phyloP scores from a whole-genome alignment of 139 green algal genomes.

The Bryopsis sp. region DNA sequence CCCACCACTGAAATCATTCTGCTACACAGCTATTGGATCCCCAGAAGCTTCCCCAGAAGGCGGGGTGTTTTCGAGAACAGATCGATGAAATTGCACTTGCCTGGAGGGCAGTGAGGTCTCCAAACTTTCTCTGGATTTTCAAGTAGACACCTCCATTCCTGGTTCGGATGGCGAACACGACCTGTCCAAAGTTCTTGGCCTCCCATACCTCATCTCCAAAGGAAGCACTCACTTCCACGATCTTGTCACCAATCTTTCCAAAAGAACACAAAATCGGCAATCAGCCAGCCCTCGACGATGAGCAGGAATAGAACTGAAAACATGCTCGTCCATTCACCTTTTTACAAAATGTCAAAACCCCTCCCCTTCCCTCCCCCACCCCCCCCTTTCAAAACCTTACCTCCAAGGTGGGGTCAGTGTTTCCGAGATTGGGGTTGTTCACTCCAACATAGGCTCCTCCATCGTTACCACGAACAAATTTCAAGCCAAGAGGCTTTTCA shows the following conservation, averaged over 20 bases:
- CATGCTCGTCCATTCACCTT: no score
- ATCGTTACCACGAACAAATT: conserved; percentile 83
- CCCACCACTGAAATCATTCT: no score
- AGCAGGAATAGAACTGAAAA: neutral
- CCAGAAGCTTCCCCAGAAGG: no score
- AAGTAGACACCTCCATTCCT: conserved; percentile 87
- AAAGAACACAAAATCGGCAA: neutral
- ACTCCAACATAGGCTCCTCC: conserved; percentile 73
- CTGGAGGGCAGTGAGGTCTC: conserved; percentile 71
- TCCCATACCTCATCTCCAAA: conserved; percentile 97
- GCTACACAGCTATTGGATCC: no score
- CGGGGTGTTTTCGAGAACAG: no score
- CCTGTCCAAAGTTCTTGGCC: conserved; percentile 48
- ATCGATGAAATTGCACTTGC: no score
- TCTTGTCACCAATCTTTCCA: conserved; percentile 77
- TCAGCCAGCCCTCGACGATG: neutral
- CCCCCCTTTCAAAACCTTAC: no score
- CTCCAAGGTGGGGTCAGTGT: conserved; percentile 62
- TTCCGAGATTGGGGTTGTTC: conserved; percentile 50
- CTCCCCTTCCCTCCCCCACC: no score
- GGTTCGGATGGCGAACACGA: conserved; percentile 97
- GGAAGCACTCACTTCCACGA: conserved; percentile 75
- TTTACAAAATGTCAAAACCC: no score
- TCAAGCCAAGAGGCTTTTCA: conserved; percentile 84
- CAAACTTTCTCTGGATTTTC: conserved; percentile 74